phyloP scores from a whole-genome alignment of 1,139 yeast species.

The Nematodospora anomalae region DNA sequence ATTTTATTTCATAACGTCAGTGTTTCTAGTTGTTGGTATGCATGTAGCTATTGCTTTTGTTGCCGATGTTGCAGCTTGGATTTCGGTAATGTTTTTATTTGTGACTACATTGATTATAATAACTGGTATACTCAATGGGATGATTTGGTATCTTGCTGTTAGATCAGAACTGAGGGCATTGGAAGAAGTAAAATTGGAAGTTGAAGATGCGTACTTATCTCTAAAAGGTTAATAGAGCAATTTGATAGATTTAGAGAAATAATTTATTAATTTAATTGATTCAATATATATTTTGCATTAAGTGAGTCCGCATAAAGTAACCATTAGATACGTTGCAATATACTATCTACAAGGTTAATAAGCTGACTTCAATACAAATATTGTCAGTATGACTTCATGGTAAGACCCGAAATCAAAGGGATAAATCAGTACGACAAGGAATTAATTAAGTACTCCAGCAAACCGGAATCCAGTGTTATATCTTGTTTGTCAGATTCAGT shows the following conservation, averaged over 20 bases:
- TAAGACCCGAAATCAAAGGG: too few relatives aligned
- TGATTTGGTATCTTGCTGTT: conserved; percentile 78
- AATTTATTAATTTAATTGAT: too few relatives aligned
- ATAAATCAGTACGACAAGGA: too few relatives aligned
- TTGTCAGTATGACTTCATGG: too few relatives aligned
- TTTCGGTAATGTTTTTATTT: conserved; percentile 44
- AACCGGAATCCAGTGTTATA: too few relatives aligned
- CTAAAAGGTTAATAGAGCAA: conserved; percentile 1
- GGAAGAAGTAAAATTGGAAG: conserved; percentile 64
- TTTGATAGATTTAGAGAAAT: neutral
- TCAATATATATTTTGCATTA: neutral
- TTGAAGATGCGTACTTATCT: conserved; percentile 40
- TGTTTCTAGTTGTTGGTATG: conserved; percentile 33
- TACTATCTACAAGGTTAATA: too few relatives aligned
- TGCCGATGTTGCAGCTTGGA: conserved; percentile 26
- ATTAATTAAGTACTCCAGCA: too few relatives aligned
- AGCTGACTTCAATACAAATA: too few relatives aligned
- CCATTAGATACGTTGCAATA: neutral
- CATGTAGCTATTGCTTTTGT: conserved; percentile 59
- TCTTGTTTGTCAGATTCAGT: too few relatives aligned
- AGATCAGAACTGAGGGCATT: conserved; percentile 76
- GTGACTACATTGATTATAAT: conserved; percentile 52
- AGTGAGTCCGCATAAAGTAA: neutral
- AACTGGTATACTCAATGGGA: conserved; percentile 73
- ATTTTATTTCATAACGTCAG: conserved; percentile 60